Percentiles rank a stretch among this genome's conserved stretches.
Evolutionary conservation across 345 rosid genomes (phyloP).

Genomic region (Draba incana): DNA sequence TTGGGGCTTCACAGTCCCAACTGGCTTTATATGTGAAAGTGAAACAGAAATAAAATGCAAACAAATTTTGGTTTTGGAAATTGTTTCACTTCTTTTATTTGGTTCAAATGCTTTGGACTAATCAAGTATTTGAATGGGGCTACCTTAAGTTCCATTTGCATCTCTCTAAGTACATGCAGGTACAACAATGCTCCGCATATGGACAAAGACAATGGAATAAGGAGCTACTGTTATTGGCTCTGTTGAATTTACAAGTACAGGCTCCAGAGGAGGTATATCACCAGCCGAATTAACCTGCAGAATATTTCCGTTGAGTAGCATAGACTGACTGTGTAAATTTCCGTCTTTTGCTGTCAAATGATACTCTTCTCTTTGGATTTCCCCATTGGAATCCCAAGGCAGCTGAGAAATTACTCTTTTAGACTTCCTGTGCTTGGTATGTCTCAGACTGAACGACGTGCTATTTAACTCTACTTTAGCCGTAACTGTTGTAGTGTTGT

Average conservation of each 20-base stretch:
- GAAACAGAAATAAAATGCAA: background rate
- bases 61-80: conserved; percentile 1
- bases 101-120: conserved; percentile 19
- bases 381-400: conserved; percentile 31
- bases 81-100: conserved; percentile 17
- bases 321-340: conserved; percentile 72
- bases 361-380: conserved; percentile 71
- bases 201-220: conserved; percentile 69
- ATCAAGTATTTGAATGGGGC: conserved; percentile 36
- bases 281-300: conserved; percentile 62
- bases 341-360: conserved; percentile 80
- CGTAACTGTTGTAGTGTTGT: conserved; percentile 56
- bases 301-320: conserved; percentile 80
- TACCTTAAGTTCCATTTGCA: conserved; percentile 36
- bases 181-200: conserved; percentile 50
- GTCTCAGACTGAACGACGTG: conserved; percentile 40
- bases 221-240: conserved; percentile 63
- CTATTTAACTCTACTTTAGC: conserved; percentile 49
- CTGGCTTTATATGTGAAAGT: background rate
- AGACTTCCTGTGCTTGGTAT: conserved; percentile 32
- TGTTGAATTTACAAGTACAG: conserved; percentile 50
- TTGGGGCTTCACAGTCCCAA: conserved; percentile 4
- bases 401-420: conserved; percentile 23
- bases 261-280: conserved; percentile 67
- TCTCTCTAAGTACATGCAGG: conserved; percentile 58